Conservation (phyloP, 2,329 filamentous ascomycete genomes). For the Colletotrichum magnum region DNA sequence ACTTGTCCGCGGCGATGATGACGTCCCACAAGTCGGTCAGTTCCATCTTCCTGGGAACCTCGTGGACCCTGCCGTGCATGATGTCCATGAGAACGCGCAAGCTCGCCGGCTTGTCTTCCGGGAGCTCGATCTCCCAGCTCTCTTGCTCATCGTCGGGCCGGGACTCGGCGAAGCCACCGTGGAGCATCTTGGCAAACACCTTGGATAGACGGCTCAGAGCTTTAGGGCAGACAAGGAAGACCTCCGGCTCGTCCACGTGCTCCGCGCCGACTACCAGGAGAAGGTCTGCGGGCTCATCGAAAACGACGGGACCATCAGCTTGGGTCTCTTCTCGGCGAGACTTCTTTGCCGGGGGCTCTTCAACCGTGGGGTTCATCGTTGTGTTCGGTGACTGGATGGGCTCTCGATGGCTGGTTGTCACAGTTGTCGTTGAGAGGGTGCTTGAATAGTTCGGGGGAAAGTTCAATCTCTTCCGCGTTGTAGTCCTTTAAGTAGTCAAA, state of each 20-base stretch:
- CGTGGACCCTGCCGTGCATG: constrained; percentile 46
- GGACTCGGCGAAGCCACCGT: constrained; percentile 45
- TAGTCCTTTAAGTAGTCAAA: no score
- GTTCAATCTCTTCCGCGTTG: no score
- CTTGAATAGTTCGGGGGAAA: no score
- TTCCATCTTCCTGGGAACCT: constrained; percentile 42
- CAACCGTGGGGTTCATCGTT: background rate
- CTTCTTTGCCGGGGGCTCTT: background rate
- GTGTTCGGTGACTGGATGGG: no score
- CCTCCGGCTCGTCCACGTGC: background rate
- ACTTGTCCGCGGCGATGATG: constrained; percentile 48
- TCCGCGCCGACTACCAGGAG: background rate
- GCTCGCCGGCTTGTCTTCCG: constrained; percentile 47
- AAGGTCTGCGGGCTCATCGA: background rate
- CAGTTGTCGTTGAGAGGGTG: no score
- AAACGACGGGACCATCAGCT: background rate
- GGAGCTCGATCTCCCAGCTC: constrained; percentile 47
- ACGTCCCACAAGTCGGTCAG: constrained; percentile 45
- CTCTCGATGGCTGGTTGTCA: background rate
- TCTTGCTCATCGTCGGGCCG: constrained; percentile 6
- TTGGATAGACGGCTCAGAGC: constrained; percentile 45
- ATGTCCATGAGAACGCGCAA: constrained; percentile 49
- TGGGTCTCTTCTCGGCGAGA: background rate
- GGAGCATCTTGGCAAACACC: constrained; percentile 48
- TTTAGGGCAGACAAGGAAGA: constrained; percentile 45